phyloP scores from a whole-genome alignment of 2,329 filamentous ascomycete species.

The Trichoderma sp. region DNA sequence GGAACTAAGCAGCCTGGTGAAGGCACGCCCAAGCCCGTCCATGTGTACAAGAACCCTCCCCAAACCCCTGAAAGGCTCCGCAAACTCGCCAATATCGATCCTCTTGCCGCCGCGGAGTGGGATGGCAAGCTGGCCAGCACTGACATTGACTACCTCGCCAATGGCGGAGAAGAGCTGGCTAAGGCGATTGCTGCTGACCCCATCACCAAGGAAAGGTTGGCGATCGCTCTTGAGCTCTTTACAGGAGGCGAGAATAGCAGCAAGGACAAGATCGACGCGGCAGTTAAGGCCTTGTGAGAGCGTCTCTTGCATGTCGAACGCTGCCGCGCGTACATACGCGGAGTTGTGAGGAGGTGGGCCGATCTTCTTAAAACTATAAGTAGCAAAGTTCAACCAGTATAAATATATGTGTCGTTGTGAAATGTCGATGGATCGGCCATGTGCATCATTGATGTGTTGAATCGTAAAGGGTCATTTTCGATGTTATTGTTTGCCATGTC shows the following conservation, averaged over 20 bases:
- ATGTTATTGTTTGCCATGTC: background rate
- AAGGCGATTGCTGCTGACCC: slow-evolving; percentile 44
- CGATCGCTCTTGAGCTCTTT: slow-evolving; percentile 45
- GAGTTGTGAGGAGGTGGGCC: background rate
- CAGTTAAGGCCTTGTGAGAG: slow-evolving; percentile 23
- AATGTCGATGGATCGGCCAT: slow-evolving; percentile 1
- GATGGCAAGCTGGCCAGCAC: slow-evolving; percentile 43
- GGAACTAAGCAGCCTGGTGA: slow-evolving; percentile 39
- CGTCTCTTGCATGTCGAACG: background rate
- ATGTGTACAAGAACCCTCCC: slow-evolving; percentile 40
- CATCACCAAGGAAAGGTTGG: slow-evolving; percentile 39
- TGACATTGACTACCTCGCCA: slow-evolving; percentile 48
- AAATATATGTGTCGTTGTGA: background rate
- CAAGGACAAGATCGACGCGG: slow-evolving; percentile 39
- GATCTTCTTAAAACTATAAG: background rate
- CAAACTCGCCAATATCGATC: slow-evolving; percentile 41
- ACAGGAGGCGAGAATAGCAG: slow-evolving; percentile 41
- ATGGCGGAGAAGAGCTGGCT: slow-evolving; percentile 45
- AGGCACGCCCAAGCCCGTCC: slow-evolving; percentile 42
- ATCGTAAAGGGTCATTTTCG: background rate
- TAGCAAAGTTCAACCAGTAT: background rate
- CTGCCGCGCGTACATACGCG: background rate
- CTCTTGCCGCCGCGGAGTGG: slow-evolving; percentile 40
- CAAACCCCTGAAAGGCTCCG: slow-evolving; percentile 38
- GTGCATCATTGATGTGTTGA: background rate